Evolutionary conservation across 2,329 filamentous ascomycete genomes (phyloP).

Genomic region (Rutstroemia sp.): DNA sequence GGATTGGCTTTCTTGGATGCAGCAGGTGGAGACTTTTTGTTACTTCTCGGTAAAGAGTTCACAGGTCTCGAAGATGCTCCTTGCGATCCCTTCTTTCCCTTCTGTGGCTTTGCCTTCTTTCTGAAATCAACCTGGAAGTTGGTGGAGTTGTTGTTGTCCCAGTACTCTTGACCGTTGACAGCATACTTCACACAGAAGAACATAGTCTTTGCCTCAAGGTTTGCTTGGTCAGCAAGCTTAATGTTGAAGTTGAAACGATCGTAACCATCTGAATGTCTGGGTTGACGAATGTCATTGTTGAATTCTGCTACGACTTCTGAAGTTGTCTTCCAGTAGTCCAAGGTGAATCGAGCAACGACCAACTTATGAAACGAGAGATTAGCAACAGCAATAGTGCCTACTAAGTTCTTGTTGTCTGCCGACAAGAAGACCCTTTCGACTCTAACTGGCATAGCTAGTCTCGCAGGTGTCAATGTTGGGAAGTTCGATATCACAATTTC

Average conservation of each 20-base stretch:
- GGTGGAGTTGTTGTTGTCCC: slow-evolving; percentile 83
- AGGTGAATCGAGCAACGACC: slow-evolving; percentile 87
- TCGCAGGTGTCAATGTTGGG: slow-evolving; percentile 56
- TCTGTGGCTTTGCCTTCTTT: slow-evolving; percentile 63
- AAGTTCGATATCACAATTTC: slow-evolving; percentile 83
- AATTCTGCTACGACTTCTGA: slow-evolving; percentile 91
- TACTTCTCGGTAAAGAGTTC: slow-evolving; percentile 60
- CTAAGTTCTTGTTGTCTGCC: slow-evolving; percentile 74
- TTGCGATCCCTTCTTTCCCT: slow-evolving; percentile 46
- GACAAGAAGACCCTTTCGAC: slow-evolving; percentile 85
- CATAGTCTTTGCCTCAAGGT: slow-evolving; percentile 86
- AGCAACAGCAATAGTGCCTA: slow-evolving; percentile 76
- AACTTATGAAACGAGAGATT: slow-evolving; percentile 87
- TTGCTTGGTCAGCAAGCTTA: slow-evolving; percentile 82
- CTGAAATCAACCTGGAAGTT: slow-evolving; percentile 95
- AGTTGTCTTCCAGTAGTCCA: slow-evolving; percentile 98
- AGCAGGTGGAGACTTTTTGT: slow-evolving; percentile 43
- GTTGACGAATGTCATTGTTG: slow-evolving; percentile 66
- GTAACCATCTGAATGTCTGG: slow-evolving; percentile 57
- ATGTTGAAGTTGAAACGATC: slow-evolving; percentile 94
- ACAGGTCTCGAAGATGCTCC: slow-evolving; percentile 43
- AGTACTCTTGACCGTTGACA: slow-evolving; percentile 78
- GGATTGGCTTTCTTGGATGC: slow-evolving; percentile 41
- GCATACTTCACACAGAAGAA: slow-evolving; percentile 87
- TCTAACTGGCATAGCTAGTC: slow-evolving; percentile 61